Percentiles rank a stretch among this genome's conserved stretches.
These are phyloP conservation scores for Phialophora expanda DNA, from an alignment of 2,329 filamentous ascomycete genomes.

Conservation along the genomic window DNA sequence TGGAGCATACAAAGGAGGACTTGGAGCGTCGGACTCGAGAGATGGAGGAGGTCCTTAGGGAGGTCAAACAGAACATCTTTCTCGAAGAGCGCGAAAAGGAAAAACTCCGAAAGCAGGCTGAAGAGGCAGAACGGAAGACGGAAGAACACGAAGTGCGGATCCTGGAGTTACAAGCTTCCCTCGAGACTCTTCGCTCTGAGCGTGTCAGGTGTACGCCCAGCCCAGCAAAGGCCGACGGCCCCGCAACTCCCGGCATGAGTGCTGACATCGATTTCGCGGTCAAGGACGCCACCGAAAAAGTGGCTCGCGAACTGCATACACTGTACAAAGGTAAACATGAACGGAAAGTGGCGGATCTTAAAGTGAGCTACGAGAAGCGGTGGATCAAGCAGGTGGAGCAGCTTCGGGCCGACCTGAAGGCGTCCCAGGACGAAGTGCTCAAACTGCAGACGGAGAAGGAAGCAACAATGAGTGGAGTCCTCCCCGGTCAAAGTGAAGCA, in stretches of 20 bases:
- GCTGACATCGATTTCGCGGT: constrained; percentile 68
- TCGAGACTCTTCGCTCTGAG: constrained; percentile 50
- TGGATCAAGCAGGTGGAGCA: constrained; percentile 88
- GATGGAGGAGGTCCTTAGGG: constrained; percentile 79
- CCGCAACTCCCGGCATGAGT: constrained; percentile 38
- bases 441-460: constrained; percentile 70
- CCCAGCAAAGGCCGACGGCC: constrained; percentile 43
- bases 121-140: constrained; percentile 71
- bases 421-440: constrained; percentile 75
- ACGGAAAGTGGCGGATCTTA: constrained; percentile 89
- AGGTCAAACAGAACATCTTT: constrained; percentile 81
- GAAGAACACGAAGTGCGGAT: constrained; percentile 54
- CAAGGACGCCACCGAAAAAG: constrained; percentile 83
- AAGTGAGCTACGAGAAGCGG: constrained; percentile 77
- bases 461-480: constrained; percentile 65
- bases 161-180: constrained; percentile 54
- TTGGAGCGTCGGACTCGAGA: constrained; percentile 87
- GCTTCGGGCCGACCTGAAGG: constrained; percentile 72
- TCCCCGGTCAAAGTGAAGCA: constrained; percentile 40
- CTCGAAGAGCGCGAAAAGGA: constrained; percentile 80
- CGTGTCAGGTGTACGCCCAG: constrained; percentile 41
- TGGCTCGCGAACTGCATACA: constrained; percentile 89
- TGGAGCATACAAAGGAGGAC: constrained; percentile 74
- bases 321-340: constrained; percentile 98
- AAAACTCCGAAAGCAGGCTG: constrained; percentile 73